phyloP scores from a whole-genome alignment of 768 basidiomycete species.

The Mycena venus region DNA sequence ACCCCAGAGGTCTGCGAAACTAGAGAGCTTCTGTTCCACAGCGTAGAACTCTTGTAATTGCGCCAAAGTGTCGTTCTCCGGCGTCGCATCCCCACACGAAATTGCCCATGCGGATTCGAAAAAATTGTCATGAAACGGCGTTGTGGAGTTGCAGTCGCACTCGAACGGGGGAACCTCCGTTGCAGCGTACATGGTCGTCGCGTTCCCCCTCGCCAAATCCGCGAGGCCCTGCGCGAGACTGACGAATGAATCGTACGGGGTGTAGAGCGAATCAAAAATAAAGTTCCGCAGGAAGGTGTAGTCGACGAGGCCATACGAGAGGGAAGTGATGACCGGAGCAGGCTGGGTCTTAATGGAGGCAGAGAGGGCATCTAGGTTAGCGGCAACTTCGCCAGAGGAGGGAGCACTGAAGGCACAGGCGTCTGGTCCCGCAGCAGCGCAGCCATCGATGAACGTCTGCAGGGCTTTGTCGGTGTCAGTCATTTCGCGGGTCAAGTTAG shows the following conservation, averaged over 20 bases:
- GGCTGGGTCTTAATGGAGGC: not conserved
- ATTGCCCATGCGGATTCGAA: not conserved
- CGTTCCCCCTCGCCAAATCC: not conserved
- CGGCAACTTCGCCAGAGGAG: not conserved
- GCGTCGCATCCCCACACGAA: not conserved
- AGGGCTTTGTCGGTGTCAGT: slow-evolving; percentile 6
- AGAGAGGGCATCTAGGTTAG: not conserved
- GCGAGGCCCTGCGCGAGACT: not conserved
- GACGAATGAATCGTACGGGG: not conserved
- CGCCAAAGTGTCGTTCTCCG: not conserved
- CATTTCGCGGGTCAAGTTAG: not conserved
- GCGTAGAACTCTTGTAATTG: not conserved
- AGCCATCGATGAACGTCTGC: slow-evolving; percentile 12
- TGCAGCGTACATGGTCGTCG: not conserved
- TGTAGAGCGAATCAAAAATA: slow-evolving; percentile 7
- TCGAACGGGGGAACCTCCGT: not conserved
- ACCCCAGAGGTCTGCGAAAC: slow-evolving; percentile 15
- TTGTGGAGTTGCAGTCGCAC: not conserved
- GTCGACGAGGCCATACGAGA: slow-evolving; percentile 5
- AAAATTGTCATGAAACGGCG: not conserved
- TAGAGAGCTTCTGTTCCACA: not conserved
- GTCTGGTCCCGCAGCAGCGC: slow-evolving; percentile 9
- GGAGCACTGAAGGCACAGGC: slow-evolving; percentile 21
- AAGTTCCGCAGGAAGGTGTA: slow-evolving; percentile 4
- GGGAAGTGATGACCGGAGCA: not conserved